These are phyloP conservation scores for Tritrichomonas musculus DNA, from an alignment of 208 protist species.

Conservation along the genomic window DNA sequence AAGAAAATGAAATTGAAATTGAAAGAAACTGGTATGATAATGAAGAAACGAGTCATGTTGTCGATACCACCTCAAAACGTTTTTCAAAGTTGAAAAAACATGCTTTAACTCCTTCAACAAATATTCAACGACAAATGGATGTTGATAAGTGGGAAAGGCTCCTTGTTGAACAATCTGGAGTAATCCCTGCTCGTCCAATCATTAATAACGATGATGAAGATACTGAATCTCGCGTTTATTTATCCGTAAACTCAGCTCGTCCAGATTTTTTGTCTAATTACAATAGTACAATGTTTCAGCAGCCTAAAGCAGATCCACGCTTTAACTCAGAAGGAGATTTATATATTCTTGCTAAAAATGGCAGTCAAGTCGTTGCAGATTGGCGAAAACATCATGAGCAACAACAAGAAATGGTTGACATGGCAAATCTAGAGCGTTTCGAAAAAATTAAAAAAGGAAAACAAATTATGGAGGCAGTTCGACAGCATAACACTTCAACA, in stretches of 20 bases:
- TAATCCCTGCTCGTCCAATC: background rate
- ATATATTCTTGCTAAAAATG: constrained; percentile 11
- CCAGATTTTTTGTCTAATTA: background rate
- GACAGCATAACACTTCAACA: no score
- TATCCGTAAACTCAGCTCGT: background rate
- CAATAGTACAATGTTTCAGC: background rate
- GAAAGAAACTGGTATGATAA: background rate
- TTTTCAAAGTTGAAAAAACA: background rate
- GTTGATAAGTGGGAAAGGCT: background rate
- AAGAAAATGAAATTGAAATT: background rate
- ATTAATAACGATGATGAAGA: constrained; percentile 23
- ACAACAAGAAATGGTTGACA: background rate
- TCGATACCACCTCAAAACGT: background rate
- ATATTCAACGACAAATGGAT: background rate
- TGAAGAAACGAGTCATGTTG: background rate
- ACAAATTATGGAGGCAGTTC: background rate
- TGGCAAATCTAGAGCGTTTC: background rate
- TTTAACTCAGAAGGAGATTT: background rate
- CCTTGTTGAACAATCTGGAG: background rate
- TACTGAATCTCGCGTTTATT: background rate
- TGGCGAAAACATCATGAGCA: background rate
- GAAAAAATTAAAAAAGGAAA: constrained; percentile 1
- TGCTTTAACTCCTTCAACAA: background rate
- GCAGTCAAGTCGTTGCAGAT: background rate
- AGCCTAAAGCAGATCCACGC: background rate